Evolutionary conservation across 345 rosid species (phyloP).

Genomic region (Trapa bicornis): DNA sequence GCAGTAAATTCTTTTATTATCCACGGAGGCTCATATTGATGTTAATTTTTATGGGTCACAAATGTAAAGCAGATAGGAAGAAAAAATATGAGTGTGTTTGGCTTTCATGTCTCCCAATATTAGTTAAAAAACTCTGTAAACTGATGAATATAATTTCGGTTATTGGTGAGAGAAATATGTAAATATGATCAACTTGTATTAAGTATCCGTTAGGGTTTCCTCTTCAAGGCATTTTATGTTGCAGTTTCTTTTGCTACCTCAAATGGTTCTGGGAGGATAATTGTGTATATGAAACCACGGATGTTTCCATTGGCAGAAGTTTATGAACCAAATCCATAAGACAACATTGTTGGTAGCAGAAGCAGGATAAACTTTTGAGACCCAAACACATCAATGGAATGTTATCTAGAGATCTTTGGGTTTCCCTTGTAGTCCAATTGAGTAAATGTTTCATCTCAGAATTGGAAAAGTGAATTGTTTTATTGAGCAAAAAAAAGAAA

Average conservation of each 20-base stretch:
- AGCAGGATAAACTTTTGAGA: too few species aligned
- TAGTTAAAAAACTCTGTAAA: constrained; percentile 4
- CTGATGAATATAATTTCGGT: constrained; percentile 7
- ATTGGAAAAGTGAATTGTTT: neutral
- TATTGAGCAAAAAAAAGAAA: too few species aligned
- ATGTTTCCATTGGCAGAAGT: neutral
- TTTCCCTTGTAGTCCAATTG: neutral
- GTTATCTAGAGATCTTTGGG: neutral
- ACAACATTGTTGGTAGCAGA: neutral
- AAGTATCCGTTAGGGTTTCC: neutral
- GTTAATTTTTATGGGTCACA: constrained; percentile 25
- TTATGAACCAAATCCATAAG: neutral
- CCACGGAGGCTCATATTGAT: constrained; percentile 19
- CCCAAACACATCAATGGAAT: too few species aligned
- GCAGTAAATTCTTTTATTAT: constrained; percentile 33
- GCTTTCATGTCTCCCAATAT: constrained; percentile 3
- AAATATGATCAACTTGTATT: constrained; percentile 2
- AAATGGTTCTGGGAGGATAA: neutral
- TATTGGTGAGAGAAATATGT: neutral
- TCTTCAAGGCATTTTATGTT: neutral
- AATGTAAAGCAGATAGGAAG: constrained; percentile 12
- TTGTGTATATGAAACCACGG: neutral
- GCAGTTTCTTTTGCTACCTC: neutral
- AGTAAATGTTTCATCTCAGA: neutral
- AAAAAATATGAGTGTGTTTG: constrained; percentile 4